phyloP scores from a whole-genome alignment of 345 rosid species.

The Xanthoceras sorbifolium region DNA sequence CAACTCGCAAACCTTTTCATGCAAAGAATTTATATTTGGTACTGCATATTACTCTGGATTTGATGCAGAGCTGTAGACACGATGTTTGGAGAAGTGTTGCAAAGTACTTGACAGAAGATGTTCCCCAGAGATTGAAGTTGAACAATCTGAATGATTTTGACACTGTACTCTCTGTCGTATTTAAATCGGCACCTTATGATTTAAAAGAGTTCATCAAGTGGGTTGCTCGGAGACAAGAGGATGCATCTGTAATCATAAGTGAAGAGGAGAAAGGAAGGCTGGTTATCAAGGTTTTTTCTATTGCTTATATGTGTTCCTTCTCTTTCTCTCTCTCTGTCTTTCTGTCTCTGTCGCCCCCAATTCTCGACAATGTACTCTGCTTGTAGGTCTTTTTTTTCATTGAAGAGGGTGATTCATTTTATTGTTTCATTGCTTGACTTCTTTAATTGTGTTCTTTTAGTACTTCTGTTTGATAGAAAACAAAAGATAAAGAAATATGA shows the following conservation, averaged over 20 bases:
- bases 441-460: neutral
- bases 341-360: neutral
- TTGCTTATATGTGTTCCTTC: neutral
- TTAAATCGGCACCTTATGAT: slow-evolving; percentile 21
- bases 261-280: slow-evolving; percentile 33
- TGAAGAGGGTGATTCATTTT: neutral
- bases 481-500: neutral
- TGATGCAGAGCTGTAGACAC: slow-evolving; percentile 22
- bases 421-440: neutral
- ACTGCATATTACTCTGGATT: neutral
- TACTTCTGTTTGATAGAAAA: neutral
- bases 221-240: slow-evolving; percentile 24
- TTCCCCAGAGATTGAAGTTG: slow-evolving; percentile 5
- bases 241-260: slow-evolving; percentile 11
- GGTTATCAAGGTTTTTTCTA: slow-evolving; percentile 20
- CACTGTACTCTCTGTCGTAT: slow-evolving; percentile 17
- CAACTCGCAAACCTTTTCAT: no score
- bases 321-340: neutral
- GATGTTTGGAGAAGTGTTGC: slow-evolving; percentile 19
- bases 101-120: slow-evolving; percentile 27
- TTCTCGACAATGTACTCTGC: neutral
- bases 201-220: slow-evolving; percentile 27
- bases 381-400: neutral
- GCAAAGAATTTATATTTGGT: neutral
- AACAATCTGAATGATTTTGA: slow-evolving; percentile 15